Evolutionary conservation across 2,329 filamentous ascomycete genomes (phyloP).

Genomic region (Phoma sp.): DNA sequence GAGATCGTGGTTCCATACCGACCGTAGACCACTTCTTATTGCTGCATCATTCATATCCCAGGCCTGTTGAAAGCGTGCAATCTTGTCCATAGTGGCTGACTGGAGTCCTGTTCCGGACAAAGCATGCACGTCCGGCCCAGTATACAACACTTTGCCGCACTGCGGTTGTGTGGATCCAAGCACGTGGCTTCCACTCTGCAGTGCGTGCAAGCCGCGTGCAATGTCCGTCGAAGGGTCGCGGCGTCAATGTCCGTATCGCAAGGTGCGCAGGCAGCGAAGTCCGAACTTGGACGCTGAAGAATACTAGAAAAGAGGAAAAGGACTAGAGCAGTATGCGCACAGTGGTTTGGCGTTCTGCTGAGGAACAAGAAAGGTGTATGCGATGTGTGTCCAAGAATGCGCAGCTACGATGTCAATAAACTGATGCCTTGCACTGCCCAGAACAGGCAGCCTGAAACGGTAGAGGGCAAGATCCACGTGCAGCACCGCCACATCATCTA

Average conservation of each 20-base stretch:
- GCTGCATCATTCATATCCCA: neutral
- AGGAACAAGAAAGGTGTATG: neutral
- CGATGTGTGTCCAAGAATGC: neutral
- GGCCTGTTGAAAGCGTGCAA: neutral
- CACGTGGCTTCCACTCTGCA: neutral
- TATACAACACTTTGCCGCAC: constrained; percentile 2
- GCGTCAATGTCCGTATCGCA: constrained; percentile 7
- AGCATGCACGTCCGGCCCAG: constrained; percentile 7
- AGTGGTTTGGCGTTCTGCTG: neutral
- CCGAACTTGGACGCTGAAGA: neutral
- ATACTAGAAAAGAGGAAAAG: neutral
- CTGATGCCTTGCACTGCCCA: constrained; percentile 17
- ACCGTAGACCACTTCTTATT: neutral
- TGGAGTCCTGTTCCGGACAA: constrained; percentile 6
- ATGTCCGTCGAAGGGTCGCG: constrained; percentile 4
- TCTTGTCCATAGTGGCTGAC: constrained; percentile 2
- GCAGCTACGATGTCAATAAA: constrained; percentile 7
- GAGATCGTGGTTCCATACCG: neutral
- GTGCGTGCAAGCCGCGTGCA: neutral
- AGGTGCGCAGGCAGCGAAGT: neutral
- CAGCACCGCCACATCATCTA: constrained; percentile 10
- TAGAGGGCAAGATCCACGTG: neutral
- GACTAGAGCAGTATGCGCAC: neutral
- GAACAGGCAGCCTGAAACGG: constrained; percentile 17
- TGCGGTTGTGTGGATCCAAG: constrained; percentile 1